Base-by-base conservation (phyloP, 176 grass and related monocot species). In the Aegilops longissima region DNA sequence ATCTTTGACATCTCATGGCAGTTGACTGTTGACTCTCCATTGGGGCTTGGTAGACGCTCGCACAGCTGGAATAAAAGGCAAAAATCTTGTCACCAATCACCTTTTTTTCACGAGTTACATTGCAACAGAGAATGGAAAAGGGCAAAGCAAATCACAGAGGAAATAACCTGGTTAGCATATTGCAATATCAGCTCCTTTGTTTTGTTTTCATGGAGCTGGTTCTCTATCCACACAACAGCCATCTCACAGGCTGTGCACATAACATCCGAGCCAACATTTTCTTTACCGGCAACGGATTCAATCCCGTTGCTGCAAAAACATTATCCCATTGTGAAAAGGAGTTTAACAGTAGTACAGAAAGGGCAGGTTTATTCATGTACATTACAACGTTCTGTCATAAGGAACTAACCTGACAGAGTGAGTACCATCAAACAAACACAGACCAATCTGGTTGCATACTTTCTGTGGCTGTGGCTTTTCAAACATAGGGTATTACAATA, bases 1-100 rank as follows among this genome's bases (percentile, higher is more conserved):
- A 98, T 98, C 25, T 27, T 93, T n/a, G 84, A 75, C 59, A 96
- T 90, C 59, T 93, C 72, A 65, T 94, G 31, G 66, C 97, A 98
- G 70, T 49, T 87, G 18, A 98, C 94, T 20, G 94, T 94, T 34
- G 97, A 94, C 86, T 93, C 94, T 24, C 94, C 97, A 13, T 61
- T 85, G 9, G 97, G 97, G 87, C 94, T 98, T 6, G 97, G 97
- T 21, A 98, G 82, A 44, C 89, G 90, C 88, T 96, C 94, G 9
- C 97, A 98, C 4, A 96, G 77, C 97, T 98, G 76, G 58, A 89
- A 81, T 73, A 64, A 4, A 91, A n/a, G 12, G 49, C 0, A 70
- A 4, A 3, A 64, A 70, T 14, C 17, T 42, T 81, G 13, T 87
- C 58, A 66, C 0, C 13, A 68, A 0, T 14, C 75, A 12, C 29